Base-by-base conservation (phyloP, 2,329 filamentous ascomycete species). In the Cryphonectria carpinicola region DNA sequence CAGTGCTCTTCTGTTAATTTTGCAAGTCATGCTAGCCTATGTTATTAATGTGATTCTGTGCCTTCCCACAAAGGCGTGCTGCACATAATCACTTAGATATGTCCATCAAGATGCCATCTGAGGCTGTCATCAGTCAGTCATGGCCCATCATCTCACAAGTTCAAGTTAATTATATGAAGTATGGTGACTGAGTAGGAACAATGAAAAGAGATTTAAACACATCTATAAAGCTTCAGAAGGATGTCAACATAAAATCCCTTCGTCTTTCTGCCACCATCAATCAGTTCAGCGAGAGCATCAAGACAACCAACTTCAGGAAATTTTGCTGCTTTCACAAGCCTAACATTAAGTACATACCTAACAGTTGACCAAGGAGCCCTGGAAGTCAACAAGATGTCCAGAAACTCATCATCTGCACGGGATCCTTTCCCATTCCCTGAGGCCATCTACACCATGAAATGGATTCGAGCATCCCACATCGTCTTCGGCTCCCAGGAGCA, bases 381-480 rank as follows among this genome's bases (percentile, higher is more conserved):
- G 2, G 2, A 28, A 19, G 4, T 32, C 28, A 58, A 58, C 25
- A 58, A 19, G 28, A 58, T 58, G 54, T 19, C 25, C 14, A 19
- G 25, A 28, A 56, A 25, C 25, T 8, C 28, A 35, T 19, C 54
- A 35, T 5, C 28, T 58, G 5, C 6, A 2, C 54, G 11, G 54
- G 54, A 58, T 13, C 1, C 6, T 8, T 32, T 58, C 25, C 54
- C 54, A 32, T 58, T 19, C 2, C 54, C 54, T 13, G 54, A 58
- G 28, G 25, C 14, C 54, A 14, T 58, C 28, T 58, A 58, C 54
- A 58, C 54, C 54, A 58, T 58, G 54, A 58, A 32, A 32, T 58
- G 54, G 54, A 13, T 58, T 19, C 25, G 54, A 17, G 54, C 54
- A 58, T 17, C 25, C 28, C 35, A 58, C 54, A 58, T 58, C 5